Percentiles rank a stretch among this genome's conserved stretches.
Conservation (phyloP, 306 rosid species). For the Castanospermum australe region DNA sequence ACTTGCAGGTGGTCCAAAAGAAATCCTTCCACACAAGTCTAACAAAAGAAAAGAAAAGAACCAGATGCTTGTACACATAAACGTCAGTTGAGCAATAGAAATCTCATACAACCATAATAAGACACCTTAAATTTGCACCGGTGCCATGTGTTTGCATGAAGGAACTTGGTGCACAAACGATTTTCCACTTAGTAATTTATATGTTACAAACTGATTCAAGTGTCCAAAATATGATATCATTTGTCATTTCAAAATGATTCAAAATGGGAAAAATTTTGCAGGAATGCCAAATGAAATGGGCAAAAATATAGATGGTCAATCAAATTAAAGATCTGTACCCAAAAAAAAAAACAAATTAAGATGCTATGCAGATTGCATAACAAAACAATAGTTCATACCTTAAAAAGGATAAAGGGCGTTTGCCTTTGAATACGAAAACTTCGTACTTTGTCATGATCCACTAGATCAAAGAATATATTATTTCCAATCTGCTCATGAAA, state of each 20-base stretch:
- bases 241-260: not conserved
- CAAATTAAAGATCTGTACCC: not conserved
- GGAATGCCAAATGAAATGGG: not conserved
- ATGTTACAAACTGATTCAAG: not conserved
- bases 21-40: not conserved
- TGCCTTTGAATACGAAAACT: conserved; percentile 80
- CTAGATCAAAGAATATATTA: conserved; percentile 84
- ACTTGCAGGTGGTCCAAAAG: not conserved
- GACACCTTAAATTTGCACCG: not conserved
- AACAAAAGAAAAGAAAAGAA: not conserved
- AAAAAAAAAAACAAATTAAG: too few relatives aligned
- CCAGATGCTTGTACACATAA: too few relatives aligned
- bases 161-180: not conserved
- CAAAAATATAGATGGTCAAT: not conserved
- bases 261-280: not conserved
- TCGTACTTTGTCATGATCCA: conserved; percentile 90
- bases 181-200: not conserved
- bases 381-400: conserved; percentile 45
- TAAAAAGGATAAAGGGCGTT: conserved; percentile 60
- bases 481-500: conserved; percentile 78
- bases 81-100: not conserved
- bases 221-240: not conserved
- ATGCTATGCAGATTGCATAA: not conserved
- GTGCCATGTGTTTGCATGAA: not conserved
- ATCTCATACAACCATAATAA: not conserved